Conservation (phyloP, 192 early-diverging fungal genomes). For the Backusella mclennaniae region DNA sequence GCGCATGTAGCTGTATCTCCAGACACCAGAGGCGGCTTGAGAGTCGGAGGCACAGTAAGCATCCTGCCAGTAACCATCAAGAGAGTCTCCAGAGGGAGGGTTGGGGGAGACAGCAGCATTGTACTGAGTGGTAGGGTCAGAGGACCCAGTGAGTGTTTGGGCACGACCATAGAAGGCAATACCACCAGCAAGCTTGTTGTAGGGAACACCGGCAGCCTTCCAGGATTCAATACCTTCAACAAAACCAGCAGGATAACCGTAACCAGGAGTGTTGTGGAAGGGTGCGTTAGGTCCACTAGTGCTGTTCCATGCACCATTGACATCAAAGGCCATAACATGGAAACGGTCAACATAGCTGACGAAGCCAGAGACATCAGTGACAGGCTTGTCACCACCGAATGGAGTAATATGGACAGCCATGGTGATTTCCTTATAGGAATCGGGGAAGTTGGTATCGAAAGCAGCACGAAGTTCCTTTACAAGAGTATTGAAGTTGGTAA, state of each 20-base stretch:
- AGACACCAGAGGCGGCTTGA: conserved; percentile 48
- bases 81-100: conserved; percentile 46
- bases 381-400: conserved; percentile 45
- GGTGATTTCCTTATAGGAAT: conserved; percentile 52
- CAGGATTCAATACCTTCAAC: conserved; percentile 51
- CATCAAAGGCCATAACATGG: conserved; percentile 69
- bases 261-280: conserved; percentile 26
- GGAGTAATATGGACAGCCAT: conserved; percentile 64
- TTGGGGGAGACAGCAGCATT: conserved; percentile 9
- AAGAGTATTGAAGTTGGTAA: conserved; percentile 57
- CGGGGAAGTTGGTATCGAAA: conserved; percentile 41
- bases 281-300: conserved; percentile 54
- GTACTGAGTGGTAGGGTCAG: conserved; percentile 8
- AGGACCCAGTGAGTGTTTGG: conserved; percentile 29
- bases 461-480: conserved; percentile 54
- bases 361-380: conserved; percentile 60
- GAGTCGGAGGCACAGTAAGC: conserved; percentile 45
- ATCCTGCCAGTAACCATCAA: conserved; percentile 55
- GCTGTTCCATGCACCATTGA: conserved; percentile 58
- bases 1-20: conserved; percentile 14
- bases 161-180: conserved; percentile 62
- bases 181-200: conserved; percentile 59
- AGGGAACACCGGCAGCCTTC: conserved; percentile 57
- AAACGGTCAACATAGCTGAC: conserved; percentile 59
- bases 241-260: conserved; percentile 39